phyloP scores from a whole-genome alignment of 306 rosid species.

The Dalbergia cochinchinensis region DNA sequence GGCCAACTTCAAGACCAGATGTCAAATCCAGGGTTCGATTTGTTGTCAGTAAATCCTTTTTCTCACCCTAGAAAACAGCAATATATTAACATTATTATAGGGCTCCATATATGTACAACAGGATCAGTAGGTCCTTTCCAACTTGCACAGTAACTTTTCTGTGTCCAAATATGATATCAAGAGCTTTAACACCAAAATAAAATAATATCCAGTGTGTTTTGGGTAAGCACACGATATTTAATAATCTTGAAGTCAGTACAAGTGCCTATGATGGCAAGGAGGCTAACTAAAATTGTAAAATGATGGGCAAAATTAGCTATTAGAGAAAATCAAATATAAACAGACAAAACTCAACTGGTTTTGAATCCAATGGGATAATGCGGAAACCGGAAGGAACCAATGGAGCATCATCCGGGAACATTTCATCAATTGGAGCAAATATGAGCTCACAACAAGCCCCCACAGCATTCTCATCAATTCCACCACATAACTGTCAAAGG shows the following conservation, averaged over 20 bases:
- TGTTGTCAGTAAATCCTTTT: constrained; percentile 65
- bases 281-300: neutral
- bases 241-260: neutral
- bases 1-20: constrained; percentile 87
- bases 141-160: neutral
- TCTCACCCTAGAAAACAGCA: constrained; percentile 63
- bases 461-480: constrained; percentile 79
- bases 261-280: neutral
- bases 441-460: constrained; percentile 90
- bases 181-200: neutral
- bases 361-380: constrained; percentile 73
- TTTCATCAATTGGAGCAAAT: constrained; percentile 91
- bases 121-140: neutral
- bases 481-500: constrained; percentile 70
- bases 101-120: constrained; percentile 13
- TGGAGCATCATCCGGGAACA: constrained; percentile 91
- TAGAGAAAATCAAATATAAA: neutral
- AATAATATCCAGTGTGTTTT: neutral
- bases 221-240: neutral
- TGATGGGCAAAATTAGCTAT: neutral
- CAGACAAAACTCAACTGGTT: constrained; percentile 70
- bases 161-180: neutral
- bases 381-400: constrained; percentile 87
- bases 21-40: constrained; percentile 88
- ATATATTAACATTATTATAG: constrained; percentile 1